Evolutionary conservation across 768 basidiomycete species (phyloP), one percentile per base, ranked within the genome.

Genomic region (Tylopilus subfusipes): DNA sequence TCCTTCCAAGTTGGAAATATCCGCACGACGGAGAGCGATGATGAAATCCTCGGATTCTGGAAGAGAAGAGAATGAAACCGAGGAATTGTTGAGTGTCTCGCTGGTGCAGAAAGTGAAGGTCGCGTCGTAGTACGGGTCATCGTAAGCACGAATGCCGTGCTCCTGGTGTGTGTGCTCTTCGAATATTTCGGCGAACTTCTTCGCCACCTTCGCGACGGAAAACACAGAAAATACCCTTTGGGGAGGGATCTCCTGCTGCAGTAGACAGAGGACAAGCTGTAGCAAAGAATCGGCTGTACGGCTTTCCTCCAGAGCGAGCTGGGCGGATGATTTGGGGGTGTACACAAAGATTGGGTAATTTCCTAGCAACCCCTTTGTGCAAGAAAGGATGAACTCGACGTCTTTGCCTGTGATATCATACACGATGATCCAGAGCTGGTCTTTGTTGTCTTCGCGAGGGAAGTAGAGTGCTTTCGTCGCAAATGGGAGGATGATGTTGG

Each of bases 271-370:
- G 3, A 77, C 80, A 9, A 88, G 70, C 14, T 63, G 54, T 2
- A 54, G 42, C 27, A 91, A 65, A 12, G 79, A 74, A 6, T 72
- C 72, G 2, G 61, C 52, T 14, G 82, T 64, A 36, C 34, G 12
- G 0, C 30, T 21, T 34, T 56, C 62, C 9, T 59, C 57, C 40
- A 39, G 48, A 5, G 48, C 58, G 29, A 88, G 74, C 6, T 57
- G 54, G 16, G 70, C 66, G 62, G 63, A 73, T 0, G 72, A 76
- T 55, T 75, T 75, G 31, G 74, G 72, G 24, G 74, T 79, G 63
- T 76, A 80, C 27, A 90, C 73, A 71, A 90, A 90, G 9, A 86
- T 60, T 3, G 89, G 90, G 58, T 90, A 86, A 44, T 72, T 63
- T 1, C 80, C 86, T 47, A 85, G 70, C 19, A 69, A 64, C 0